Conservation (phyloP, 495 filamentous ascomycete genomes). For the Geopyxis carbonaria region DNA sequence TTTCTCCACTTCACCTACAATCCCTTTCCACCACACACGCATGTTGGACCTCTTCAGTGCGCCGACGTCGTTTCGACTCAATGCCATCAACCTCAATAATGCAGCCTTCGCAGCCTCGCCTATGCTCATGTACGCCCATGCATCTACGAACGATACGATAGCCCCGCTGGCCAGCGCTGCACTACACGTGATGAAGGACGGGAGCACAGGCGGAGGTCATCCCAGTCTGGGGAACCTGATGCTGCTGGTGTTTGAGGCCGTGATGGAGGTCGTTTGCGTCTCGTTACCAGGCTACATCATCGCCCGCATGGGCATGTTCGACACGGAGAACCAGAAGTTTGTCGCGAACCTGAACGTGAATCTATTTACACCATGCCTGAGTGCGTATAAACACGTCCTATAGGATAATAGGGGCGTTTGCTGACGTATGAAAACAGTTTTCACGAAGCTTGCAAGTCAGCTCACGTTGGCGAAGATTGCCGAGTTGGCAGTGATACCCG, state of each 20-base stretch:
- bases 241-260: constrained; percentile 86
- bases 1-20: too few relatives aligned
- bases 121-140: constrained; percentile 13
- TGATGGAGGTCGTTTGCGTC: constrained; percentile 90
- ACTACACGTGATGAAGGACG: constrained; percentile 8
- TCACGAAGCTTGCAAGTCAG: constrained; percentile 93
- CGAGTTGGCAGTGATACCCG: constrained; percentile 80
- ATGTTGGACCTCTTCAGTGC: constrained; percentile 31
- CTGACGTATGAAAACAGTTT: constrained; percentile 42
- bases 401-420: not conserved
- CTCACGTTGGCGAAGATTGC: constrained; percentile 74
- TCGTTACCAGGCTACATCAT: constrained; percentile 89
- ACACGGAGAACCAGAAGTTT: constrained; percentile 86
- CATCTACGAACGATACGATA: constrained; percentile 14
- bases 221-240: constrained; percentile 52
- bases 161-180: constrained; percentile 9
- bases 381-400: constrained; percentile 35
- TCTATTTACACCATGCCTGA: constrained; percentile 90
- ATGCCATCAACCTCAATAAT: constrained; percentile 16
- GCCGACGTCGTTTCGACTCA: constrained; percentile 49
- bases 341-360: constrained; percentile 85
- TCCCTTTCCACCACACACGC: too few relatives aligned
- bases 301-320: constrained; percentile 76
- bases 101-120: constrained; percentile 12
- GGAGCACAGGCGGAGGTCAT: constrained; percentile 13